Conservation (phyloP, 306 rosid species). For the Sicyos baderoa region DNA sequence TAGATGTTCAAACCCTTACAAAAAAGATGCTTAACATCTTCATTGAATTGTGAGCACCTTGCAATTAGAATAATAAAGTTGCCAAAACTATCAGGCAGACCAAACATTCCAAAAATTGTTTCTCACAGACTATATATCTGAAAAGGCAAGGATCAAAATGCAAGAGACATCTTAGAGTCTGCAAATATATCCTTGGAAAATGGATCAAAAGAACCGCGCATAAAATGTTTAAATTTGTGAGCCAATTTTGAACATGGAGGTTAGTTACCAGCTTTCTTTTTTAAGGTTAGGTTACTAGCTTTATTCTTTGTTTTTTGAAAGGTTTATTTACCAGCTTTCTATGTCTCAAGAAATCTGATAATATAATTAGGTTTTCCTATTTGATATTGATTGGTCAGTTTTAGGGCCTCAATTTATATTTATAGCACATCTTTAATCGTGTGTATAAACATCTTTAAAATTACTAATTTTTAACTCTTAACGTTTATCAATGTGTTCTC, state of each 20-base stretch:
- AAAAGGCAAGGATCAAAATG: neutral
- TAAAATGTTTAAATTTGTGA: neutral
- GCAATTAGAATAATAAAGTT: neutral
- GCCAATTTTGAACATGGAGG: conserved; percentile 7
- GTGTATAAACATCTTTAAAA: conserved; percentile 21
- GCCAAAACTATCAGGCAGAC: neutral
- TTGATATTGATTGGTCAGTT: conserved; percentile 22
- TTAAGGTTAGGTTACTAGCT: too few relatives aligned
- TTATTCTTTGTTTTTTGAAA: too few relatives aligned
- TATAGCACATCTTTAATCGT: conserved; percentile 20
- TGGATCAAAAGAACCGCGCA: neutral
- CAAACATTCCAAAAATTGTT: neutral
- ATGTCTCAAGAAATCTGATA: conserved; percentile 9
- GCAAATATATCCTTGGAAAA: neutral
- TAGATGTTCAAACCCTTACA: neutral
- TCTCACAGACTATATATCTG: neutral
- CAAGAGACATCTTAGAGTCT: neutral
- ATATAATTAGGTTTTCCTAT: neutral
- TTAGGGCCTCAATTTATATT: conserved; percentile 14
- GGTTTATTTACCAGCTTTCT: neutral
- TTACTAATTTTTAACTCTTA: conserved; percentile 24
- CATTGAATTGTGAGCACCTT: neutral
- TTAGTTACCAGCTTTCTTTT: neutral
- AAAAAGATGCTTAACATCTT: neutral
- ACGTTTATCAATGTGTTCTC: conserved; percentile 25